Evolutionary conservation across 495 filamentous ascomycete species (phyloP), one percentile per base, ranked within the genome.

Genomic region (Daldinia caldariorum): DNA sequence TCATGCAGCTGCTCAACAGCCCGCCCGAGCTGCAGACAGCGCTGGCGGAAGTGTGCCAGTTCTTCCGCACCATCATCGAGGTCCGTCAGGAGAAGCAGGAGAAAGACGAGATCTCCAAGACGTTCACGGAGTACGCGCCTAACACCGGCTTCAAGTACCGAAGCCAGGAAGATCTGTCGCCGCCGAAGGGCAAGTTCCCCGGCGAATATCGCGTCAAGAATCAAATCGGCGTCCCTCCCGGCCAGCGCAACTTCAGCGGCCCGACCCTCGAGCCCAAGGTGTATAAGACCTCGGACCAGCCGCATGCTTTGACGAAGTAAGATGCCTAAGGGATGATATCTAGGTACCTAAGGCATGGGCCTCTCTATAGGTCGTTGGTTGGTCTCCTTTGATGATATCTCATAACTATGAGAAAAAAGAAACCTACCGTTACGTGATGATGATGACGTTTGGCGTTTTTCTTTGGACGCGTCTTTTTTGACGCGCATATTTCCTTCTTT

Each of bases 31-130:
- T 78, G n/a, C 79, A 83, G 62, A 64, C 75, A 35, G 58, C 75
- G 59, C 67, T 84, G 1, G 77, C 69, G 4, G 78, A 83, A 66
- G 74, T 80, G 2, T 66, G 76, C 0, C 72, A 71, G 0, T 84
- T 82, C 54, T 81, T 80, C 67, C 77, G 75, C 65, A 72, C 74
- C 0, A 69, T 65, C 9, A 64, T 83, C 0, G 78, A 83, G 69
- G 56, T 47, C 18, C 43, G 9, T 16, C 43, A 76, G 9, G 72
- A 78, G 67, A 32, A 34, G 39, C 49, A 55, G 0, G 16, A 53
- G 50, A 20, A 61, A 26, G 51, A 18, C 0, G 26, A 62, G 49
- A 20, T 3, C 26, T 32, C 49, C 16, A n/a, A 56, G 31, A 10
- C 58, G 29, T 22, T 38, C 26, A 6, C 7, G 3, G 61, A 41